Conservation (phyloP, 192 early-diverging fungal genomes). For the Coemansia sp. region DNA sequence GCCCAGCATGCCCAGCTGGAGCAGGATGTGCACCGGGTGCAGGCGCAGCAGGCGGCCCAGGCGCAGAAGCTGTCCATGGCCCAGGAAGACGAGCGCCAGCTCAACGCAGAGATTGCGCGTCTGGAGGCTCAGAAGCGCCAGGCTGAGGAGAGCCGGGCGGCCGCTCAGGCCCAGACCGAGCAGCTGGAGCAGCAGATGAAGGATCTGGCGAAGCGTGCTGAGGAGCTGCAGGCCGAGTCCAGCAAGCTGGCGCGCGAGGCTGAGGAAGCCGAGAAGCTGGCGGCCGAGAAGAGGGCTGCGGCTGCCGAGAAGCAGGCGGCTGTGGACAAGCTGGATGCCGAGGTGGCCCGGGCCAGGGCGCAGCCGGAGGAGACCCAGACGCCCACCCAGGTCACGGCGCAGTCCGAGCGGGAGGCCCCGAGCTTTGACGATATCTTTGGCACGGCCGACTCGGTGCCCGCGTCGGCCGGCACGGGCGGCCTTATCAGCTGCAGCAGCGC, state of each 20-base stretch:
- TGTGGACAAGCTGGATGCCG: not conserved
- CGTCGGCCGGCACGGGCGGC: constrained; percentile 9
- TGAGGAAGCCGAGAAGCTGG: not conserved
- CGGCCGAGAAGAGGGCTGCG: not conserved
- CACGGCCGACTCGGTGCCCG: constrained; percentile 11
- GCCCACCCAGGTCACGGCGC: not conserved
- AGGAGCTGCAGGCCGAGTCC: constrained; percentile 6
- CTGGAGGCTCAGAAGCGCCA: constrained; percentile 33
- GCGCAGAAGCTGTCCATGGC: constrained; percentile 33
- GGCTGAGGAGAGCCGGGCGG: constrained; percentile 15
- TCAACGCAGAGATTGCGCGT: constrained; percentile 19
- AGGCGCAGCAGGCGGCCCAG: constrained; percentile 35
- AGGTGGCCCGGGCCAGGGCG: too few species aligned
- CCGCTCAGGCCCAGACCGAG: constrained; percentile 19
- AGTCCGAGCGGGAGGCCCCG: constrained; percentile 6
- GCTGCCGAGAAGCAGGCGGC: not conserved
- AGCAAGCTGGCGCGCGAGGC: constrained; percentile 15
- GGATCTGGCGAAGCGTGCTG: constrained; percentile 3
- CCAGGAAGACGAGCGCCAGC: constrained; percentile 39
- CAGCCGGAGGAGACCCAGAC: not conserved
- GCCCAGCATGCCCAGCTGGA: constrained; percentile 39
- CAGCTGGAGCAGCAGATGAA: constrained; percentile 19
- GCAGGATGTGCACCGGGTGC: constrained; percentile 36
- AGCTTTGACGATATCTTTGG: constrained; percentile 53
- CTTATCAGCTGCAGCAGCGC: constrained; percentile 11